Percentiles rank a stretch among this genome's conserved stretches.
phyloP scores from a whole-genome alignment of 305 asterid species.

The Solanum aculeatissimum region DNA sequence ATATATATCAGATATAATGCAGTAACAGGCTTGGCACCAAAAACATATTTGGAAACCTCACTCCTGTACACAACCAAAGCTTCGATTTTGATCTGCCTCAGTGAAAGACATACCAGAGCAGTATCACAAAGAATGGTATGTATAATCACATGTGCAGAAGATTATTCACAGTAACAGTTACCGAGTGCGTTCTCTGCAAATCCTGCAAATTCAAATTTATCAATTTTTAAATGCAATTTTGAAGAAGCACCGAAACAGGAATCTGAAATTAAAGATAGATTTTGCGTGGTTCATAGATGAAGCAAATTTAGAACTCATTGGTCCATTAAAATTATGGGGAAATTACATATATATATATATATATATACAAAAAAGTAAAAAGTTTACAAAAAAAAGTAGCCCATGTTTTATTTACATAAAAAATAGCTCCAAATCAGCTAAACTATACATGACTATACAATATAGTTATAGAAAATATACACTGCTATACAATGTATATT shows the following conservation, averaged over 20 bases:
- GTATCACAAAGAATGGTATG: not conserved
- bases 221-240: not conserved
- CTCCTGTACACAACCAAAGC: not conserved
- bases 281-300: not conserved
- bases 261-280: not conserved
- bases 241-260: not conserved
- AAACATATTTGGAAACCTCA: not conserved
- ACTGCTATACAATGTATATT: no score
- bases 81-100: not conserved
- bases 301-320: not conserved
- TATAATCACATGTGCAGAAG: slow-evolving; percentile 48
- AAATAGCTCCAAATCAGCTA: no score
- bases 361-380: no score
- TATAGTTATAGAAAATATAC: no score
- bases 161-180: slow-evolving; percentile 62
- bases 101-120: not conserved
- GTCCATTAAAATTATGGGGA: no score
- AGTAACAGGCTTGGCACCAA: not conserved
- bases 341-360: no score
- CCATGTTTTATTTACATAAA: no score
- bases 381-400: no score
- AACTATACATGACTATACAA: no score
- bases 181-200: slow-evolving; percentile 63
- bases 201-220: slow-evolving; percentile 38
- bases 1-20: not conserved